Evolutionary conservation across 345 rosid species (phyloP).

Genomic region (Hibiscus trionum): DNA sequence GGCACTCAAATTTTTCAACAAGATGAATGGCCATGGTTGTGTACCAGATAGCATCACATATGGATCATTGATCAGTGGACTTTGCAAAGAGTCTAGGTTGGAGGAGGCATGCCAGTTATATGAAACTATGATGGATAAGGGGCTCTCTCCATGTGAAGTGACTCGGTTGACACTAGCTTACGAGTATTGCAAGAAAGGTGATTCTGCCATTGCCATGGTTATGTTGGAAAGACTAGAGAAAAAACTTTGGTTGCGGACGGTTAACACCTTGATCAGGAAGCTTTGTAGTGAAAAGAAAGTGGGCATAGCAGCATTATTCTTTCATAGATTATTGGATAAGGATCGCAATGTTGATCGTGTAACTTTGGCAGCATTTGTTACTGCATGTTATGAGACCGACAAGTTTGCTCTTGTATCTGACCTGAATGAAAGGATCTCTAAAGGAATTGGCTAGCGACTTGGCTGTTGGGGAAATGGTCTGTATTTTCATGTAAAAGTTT

Average conservation of each 20-base stretch:
- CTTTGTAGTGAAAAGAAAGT: slow-evolving; percentile 79
- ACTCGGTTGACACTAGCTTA: slow-evolving; percentile 73
- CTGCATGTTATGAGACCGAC: too few species aligned
- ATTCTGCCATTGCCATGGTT: slow-evolving; percentile 73
- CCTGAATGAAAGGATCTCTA: slow-evolving; percentile 35
- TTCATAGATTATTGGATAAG: slow-evolving; percentile 53
- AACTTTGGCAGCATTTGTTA: slow-evolving; percentile 57
- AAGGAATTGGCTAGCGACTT: slow-evolving; percentile 9
- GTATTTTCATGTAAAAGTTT: not conserved
- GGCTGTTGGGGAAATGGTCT: not conserved
- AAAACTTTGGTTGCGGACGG: slow-evolving; percentile 74
- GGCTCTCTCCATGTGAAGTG: slow-evolving; percentile 75
- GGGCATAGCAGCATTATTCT: slow-evolving; percentile 74
- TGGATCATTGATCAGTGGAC: slow-evolving; percentile 79
- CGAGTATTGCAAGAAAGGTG: slow-evolving; percentile 70
- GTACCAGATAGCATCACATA: slow-evolving; percentile 64
- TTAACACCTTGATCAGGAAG: slow-evolving; percentile 67
- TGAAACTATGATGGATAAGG: slow-evolving; percentile 64
- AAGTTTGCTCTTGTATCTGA: slow-evolving; percentile 46
- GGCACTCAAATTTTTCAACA: slow-evolving; percentile 47
- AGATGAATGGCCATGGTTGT: slow-evolving; percentile 56
- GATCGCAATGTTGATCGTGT: slow-evolving; percentile 50
- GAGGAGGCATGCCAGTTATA: slow-evolving; percentile 60
- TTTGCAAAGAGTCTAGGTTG: slow-evolving; percentile 73
- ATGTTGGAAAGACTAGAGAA: slow-evolving; percentile 65